A percentile compares a stretch with the other conserved stretches of the same genome.
Evolutionary conservation across 2,329 filamentous ascomycete genomes (phyloP).

Genomic region (Xylaria sp.): DNA sequence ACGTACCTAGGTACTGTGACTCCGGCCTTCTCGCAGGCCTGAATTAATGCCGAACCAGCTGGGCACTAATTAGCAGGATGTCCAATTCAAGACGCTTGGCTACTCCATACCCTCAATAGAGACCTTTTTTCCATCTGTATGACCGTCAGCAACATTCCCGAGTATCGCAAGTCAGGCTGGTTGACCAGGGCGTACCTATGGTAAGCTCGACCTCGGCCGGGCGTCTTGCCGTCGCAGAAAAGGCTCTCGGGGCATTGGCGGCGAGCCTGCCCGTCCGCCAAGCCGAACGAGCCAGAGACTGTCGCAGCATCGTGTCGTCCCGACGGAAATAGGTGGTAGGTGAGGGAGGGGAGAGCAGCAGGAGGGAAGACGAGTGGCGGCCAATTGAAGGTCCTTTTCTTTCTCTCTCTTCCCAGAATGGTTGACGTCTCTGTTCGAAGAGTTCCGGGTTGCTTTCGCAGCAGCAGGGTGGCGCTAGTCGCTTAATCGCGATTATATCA

Average conservation of each 20-base stretch:
- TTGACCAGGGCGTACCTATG: constrained; percentile 65
- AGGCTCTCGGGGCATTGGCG: constrained; percentile 70
- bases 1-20: constrained; percentile 80
- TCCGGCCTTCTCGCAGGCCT: constrained; percentile 98
- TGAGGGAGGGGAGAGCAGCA: constrained; percentile 39
- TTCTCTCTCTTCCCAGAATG: constrained; percentile 4
- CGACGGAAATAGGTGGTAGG: constrained; percentile 50
- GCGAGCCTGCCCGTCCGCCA: constrained; percentile 65
- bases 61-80: constrained; percentile 44
- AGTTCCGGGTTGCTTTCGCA: constrained; percentile 18
- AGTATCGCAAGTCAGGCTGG: constrained; percentile 19
- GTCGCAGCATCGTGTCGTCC: constrained; percentile 70
- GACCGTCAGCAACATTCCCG: constrained; percentile 24
- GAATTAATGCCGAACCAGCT: constrained; percentile 97
- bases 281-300: constrained; percentile 68
- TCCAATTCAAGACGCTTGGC: constrained; percentile 4
- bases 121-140: constrained; percentile 93
- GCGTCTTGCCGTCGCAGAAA: constrained; percentile 78
- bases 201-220: constrained; percentile 95
- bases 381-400: constrained; percentile 28
- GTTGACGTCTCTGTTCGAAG: constrained; percentile 31
- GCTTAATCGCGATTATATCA: constrained; percentile 36
- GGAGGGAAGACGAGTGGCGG: constrained; percentile 23
- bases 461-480: constrained; percentile 25
- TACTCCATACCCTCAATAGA: constrained; percentile 82